Evolutionary conservation across 2,329 filamentous ascomycete genomes (phyloP).

Genomic region (Alternaria longipes): DNA sequence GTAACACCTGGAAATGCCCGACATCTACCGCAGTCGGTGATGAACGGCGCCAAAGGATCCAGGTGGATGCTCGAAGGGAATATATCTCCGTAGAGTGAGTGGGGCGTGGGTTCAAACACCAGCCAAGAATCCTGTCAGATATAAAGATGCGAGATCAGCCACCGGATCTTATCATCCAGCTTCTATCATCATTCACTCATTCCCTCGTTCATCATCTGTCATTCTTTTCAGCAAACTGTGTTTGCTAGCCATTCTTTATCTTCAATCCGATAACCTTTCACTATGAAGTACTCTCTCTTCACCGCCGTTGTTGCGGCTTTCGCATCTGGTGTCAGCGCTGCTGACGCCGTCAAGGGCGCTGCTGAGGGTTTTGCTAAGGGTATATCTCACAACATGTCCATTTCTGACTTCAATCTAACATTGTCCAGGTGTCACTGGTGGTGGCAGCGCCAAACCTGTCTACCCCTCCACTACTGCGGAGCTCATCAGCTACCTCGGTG

Average conservation of each 20-base stretch:
- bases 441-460: constrained; percentile 32
- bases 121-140: constrained; percentile 16
- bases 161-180: not conserved
- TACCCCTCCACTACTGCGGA: constrained; percentile 52
- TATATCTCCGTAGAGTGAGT: constrained; percentile 20
- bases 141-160: constrained; percentile 21
- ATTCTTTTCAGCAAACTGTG: constrained; percentile 28
- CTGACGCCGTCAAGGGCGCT: constrained; percentile 36
- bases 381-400: not conserved
- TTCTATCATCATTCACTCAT: constrained; percentile 22
- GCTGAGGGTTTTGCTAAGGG: constrained; percentile 41
- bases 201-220: not conserved
- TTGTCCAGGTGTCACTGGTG: constrained; percentile 31
- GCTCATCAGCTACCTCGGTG: constrained; percentile 67
- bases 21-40: constrained; percentile 8
- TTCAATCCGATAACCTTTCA: constrained; percentile 11
- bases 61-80: constrained; percentile 2
- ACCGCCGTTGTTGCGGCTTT: constrained; percentile 28
- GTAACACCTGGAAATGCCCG: not conserved
- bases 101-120: constrained; percentile 16
- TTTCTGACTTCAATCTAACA: not conserved
- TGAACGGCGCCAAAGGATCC: constrained; percentile 3
- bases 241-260: constrained; percentile 35
- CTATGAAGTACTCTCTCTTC: constrained; percentile 34
- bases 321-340: constrained; percentile 29